Base-by-base conservation (phyloP, 2,329 filamentous ascomycete species). In the Nothophaeocryptopus gaeumannii region DNA sequence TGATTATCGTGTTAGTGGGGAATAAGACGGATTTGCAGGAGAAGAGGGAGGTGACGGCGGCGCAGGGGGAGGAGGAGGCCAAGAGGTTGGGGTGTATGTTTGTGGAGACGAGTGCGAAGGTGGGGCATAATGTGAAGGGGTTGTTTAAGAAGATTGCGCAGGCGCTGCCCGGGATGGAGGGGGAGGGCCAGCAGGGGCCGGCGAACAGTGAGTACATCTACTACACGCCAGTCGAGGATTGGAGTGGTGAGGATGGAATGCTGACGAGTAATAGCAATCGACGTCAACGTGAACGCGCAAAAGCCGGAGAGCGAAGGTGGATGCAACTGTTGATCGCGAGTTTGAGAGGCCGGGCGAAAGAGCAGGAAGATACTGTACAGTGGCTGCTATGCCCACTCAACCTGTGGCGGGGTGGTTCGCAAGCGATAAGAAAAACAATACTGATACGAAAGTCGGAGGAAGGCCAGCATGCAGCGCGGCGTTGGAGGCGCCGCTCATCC, bases 1-100 rank as follows among this genome's bases (percentile, higher is more conserved):
- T 99, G 54, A 99, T 99, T 65, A 97, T 99, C 65, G 93, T 99
- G 39, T 77, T 99, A 39, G 95, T 99, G 34, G 93, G 93, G 60
- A 99, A 99, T 79, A 99, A 99, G 84, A 99, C 93, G 38, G 93
- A 99, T 79, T 74, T 99, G 71, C 95, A 93, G 72, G 93, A 99
- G 72, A 97, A 96, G 81, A 83, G 93, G 47, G 92, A 99, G 74
- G 93, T 99, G 54, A 99, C 92, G 36, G 95, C 90, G 32, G 85
- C 88, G 67, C 91, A 97, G 72, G 93, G 93, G 53, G 93, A 99
- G 72, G 93, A 97, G 64, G 93, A 99, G 75, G 92, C 92, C 37
- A 96, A 95, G 81, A 92, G 92, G 78, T 92, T 96, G 72, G 93
- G 93, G 60, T 77, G 96, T 61, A 96, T 99, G 88, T 99, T 99